A percentile compares a stretch with the other conserved stretches of the same genome.
Conservation (phyloP, 345 rosid species). For the Lepidium africanum region DNA sequence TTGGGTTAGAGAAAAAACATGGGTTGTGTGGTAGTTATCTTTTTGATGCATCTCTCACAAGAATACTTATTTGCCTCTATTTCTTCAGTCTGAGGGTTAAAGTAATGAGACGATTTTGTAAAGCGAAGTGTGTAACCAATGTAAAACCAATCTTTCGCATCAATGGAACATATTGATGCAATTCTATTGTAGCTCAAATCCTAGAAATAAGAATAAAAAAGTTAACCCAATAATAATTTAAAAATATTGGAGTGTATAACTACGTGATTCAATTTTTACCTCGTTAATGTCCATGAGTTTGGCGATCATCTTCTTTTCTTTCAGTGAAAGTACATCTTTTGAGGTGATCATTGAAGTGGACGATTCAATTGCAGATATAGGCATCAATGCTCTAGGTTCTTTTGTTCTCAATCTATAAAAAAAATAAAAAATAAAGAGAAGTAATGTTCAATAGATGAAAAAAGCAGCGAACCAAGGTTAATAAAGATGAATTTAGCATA, state of each 20-base stretch:
- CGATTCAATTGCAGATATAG: background rate
- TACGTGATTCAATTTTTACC: background rate
- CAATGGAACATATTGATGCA: no score
- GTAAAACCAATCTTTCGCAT: background rate
- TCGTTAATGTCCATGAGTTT: background rate
- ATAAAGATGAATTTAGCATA: background rate
- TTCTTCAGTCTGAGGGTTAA: background rate
- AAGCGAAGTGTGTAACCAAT: background rate
- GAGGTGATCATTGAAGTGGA: background rate
- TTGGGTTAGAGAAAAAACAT: background rate
- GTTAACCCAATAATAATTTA: no score
- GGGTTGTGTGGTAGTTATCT: background rate
- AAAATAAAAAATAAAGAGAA: background rate
- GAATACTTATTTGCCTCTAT: background rate
- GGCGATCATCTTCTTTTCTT: background rate
- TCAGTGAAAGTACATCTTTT: background rate
- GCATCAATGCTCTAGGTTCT: background rate
- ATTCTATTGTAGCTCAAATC: no score
- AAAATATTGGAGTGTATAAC: no score
- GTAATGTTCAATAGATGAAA: background rate
- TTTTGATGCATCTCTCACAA: background rate
- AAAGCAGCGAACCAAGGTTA: accelerated
- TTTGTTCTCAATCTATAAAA: background rate
- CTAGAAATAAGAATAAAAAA: no score
- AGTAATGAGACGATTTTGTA: background rate